Base-by-base conservation (phyloP, 176 grass and related monocot genomes). In the Triticum urartu region DNA sequence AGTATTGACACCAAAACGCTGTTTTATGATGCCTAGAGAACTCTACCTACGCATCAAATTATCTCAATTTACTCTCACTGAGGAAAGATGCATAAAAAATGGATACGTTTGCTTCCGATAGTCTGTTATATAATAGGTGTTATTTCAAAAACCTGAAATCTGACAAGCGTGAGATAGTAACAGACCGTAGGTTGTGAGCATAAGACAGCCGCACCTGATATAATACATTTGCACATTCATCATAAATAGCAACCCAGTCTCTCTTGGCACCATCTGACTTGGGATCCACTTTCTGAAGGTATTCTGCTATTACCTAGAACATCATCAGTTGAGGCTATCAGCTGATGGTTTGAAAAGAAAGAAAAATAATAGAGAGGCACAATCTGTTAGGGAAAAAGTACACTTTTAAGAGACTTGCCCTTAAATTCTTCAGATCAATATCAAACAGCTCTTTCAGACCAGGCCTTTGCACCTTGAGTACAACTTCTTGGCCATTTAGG, bases 171-270 rank as follows among this genome's bases (percentile, higher is more conserved):
- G 66, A 80, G 24, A 72, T 72, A 61, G 70, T 20, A 61, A 30
- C 15, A 68, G 38, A 87, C 28, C n/a, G 65, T 63, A 58, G 25
- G 12, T 79, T 81, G 8, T 78, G 66, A 73, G 72, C 20, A 83
- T 66, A 78, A 86, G 10, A 56, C 28, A 72, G 3, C 1, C 71
- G 25, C 11, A 52, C 39, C 97, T 99, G 85, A 88, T 99, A 99
- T 87, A 99, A 87, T 56, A 99, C 94, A 70, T 70, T 78, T 59
- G 97, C 92, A 91, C 97, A 99, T 72, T 99, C 97, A 83, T 99
- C 97, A 80, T 99, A 99, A 73, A 99, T 99, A 85, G 97, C 97
- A 84, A 99, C 94, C 97, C 97, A 99, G 84, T 99, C 94, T 93
- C 97, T 92, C 72, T 94, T 99, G 72, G 97, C 97, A 68, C 97